Evolutionary conservation across 1,284 basidiomycete genomes (phyloP).

Genomic region (Malassezia sympodialis): DNA sequence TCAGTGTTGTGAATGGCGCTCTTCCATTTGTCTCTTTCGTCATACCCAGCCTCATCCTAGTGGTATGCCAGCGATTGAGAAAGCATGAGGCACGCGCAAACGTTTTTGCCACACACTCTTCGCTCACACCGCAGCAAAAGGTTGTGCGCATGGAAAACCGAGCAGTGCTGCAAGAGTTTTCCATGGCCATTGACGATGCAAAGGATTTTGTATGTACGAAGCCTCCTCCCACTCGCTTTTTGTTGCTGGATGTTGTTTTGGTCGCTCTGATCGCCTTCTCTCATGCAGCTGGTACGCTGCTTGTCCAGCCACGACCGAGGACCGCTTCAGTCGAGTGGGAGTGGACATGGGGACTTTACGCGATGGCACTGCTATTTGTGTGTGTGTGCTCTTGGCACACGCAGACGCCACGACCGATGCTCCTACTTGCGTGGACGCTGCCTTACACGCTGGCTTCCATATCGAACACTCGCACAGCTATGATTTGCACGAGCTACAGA

Average conservation of each 20-base stretch:
- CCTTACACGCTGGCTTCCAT: slow-evolving; percentile 10
- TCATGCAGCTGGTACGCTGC: neutral
- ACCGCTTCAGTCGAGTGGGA: neutral
- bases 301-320: neutral
- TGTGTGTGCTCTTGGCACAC: slow-evolving; percentile 28
- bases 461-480: slow-evolving; percentile 19
- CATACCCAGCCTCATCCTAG: neutral
- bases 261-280: neutral
- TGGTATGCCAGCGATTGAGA: no score
- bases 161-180: neutral
- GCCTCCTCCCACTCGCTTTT: neutral
- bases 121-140: neutral
- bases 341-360: neutral
- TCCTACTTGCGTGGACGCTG: slow-evolving; percentile 30
- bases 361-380: neutral
- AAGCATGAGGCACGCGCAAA: neutral
- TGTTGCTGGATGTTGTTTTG: neutral
- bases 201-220: neutral
- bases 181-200: neutral
- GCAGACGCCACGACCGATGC: slow-evolving; percentile 28
- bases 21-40: neutral
- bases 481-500: neutral
- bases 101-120: neutral
- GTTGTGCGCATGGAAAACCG: neutral
- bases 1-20: neutral